Conservation (phyloP, 1,139 yeast genomes). For the Pichia sp. region DNA sequence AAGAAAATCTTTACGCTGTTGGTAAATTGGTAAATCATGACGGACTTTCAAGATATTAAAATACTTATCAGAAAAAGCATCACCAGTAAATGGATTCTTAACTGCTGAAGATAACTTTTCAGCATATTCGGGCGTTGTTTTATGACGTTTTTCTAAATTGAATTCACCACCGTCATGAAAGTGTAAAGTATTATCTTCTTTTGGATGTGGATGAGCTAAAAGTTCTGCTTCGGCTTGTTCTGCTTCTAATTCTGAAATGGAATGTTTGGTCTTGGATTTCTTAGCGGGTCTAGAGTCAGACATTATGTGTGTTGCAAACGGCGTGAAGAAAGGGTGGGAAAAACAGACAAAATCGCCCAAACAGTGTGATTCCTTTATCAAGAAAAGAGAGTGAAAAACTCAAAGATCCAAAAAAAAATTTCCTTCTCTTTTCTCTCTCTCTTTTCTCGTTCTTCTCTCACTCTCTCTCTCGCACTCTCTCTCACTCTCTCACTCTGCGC, state of each 20-base stretch:
- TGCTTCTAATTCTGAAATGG: slow-evolving; percentile 50
- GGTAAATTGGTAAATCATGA: slow-evolving; percentile 87
- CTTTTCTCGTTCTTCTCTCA: too few species aligned
- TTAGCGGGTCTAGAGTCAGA: slow-evolving; percentile 34
- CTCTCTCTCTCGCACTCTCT: too few species aligned
- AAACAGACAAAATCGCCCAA: not conserved
- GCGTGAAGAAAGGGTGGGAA: not conserved
- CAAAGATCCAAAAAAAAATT: too few species aligned
- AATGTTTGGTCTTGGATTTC: slow-evolving; percentile 37
- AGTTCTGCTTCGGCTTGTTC: slow-evolving; percentile 49
- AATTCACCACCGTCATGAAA: slow-evolving; percentile 54
- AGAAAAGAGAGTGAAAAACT: too few species aligned
- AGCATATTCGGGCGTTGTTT: slow-evolving; percentile 74
- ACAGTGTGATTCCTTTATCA: too few species aligned
- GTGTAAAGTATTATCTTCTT: slow-evolving; percentile 22
- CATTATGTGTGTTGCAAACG: not conserved
- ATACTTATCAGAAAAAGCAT: slow-evolving; percentile 54
- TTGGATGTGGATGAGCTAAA: slow-evolving; percentile 35
- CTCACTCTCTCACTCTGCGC: too few species aligned
- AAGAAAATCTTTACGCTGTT: slow-evolving; percentile 85
- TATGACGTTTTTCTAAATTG: slow-evolving; percentile 47
- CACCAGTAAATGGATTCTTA: slow-evolving; percentile 75
- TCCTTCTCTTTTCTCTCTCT: too few species aligned
- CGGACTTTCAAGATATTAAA: slow-evolving; percentile 71
- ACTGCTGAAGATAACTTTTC: slow-evolving; percentile 55